phyloP scores from a whole-genome alignment of 306 rosid species.

The Purshia tridentata region DNA sequence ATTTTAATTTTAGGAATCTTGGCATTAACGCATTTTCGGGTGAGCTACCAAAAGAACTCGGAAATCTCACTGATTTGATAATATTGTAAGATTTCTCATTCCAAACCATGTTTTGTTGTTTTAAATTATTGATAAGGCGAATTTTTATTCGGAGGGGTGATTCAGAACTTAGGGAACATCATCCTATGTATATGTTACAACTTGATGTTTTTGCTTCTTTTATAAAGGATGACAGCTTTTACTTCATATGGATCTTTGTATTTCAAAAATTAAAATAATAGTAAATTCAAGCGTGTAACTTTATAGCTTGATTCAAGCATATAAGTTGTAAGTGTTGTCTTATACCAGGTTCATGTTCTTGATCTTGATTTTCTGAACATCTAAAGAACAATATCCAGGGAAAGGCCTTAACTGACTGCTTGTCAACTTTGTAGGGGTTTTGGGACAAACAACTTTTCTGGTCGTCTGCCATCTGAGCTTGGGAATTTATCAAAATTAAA shows the following conservation, averaged over 20 bases:
- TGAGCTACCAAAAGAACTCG: constrained; percentile 69
- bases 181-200: background rate
- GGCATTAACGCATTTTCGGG: constrained; percentile 71
- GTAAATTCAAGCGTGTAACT: too few species aligned
- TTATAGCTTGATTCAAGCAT: background rate
- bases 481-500: constrained; percentile 53
- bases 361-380: background rate
- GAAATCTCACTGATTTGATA: constrained; percentile 45
- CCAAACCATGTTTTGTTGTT: background rate
- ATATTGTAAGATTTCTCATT: constrained; percentile 44
- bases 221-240: background rate
- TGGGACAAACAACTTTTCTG: constrained; percentile 64
- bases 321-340: background rate
- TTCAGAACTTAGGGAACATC: background rate
- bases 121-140: background rate
- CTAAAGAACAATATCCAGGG: background rate
- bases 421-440: constrained; percentile 41
- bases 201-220: background rate
- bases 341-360: background rate
- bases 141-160: background rate
- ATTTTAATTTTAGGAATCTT: constrained; percentile 37
- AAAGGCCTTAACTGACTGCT: background rate
- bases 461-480: constrained; percentile 71
- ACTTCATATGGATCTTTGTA: background rate
- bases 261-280: background rate